A percentile compares a stretch with the other conserved stretches of the same genome.
Evolutionary conservation across 306 rosid genomes (phyloP).

Genomic region (Begonia peltatifolia): DNA sequence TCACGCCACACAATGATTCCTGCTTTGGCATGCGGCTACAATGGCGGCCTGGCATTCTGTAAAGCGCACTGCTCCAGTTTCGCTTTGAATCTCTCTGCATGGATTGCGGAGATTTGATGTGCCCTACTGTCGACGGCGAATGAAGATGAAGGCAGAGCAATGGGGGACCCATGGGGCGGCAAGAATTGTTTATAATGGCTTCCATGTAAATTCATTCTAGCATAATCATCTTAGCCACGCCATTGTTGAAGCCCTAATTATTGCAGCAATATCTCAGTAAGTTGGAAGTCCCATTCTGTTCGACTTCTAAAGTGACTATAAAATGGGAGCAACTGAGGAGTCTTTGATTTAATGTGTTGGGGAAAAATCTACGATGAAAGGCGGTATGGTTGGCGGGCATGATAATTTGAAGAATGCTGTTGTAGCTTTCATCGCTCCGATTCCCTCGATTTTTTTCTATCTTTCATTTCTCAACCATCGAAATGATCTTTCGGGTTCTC

Average conservation of each 20-base stretch:
- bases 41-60: background rate
- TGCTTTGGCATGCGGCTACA: background rate
- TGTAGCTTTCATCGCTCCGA: slow-evolving; percentile 47
- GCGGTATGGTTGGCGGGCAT: background rate
- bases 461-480: slow-evolving; percentile 35
- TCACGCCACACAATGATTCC: too few species aligned
- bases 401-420: slow-evolving; percentile 42
- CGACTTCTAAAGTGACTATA: too few species aligned
- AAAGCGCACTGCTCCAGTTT: background rate
- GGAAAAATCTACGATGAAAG: background rate
- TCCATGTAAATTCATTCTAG: background rate
- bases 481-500: slow-evolving; percentile 14
- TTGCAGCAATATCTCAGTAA: too few species aligned
- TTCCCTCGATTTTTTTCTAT: slow-evolving; percentile 66
- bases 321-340: too few species aligned
- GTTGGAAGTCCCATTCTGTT: too few species aligned
- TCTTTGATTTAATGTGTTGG: too few species aligned
- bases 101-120: background rate
- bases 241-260: too few species aligned
- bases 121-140: background rate
- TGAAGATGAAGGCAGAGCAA: background rate
- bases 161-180: background rate
- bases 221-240: background rate
- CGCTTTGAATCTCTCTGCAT: background rate
- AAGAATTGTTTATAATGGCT: background rate